Conservation (phyloP, 768 basidiomycete genomes). For the Suillus clintonianus region DNA sequence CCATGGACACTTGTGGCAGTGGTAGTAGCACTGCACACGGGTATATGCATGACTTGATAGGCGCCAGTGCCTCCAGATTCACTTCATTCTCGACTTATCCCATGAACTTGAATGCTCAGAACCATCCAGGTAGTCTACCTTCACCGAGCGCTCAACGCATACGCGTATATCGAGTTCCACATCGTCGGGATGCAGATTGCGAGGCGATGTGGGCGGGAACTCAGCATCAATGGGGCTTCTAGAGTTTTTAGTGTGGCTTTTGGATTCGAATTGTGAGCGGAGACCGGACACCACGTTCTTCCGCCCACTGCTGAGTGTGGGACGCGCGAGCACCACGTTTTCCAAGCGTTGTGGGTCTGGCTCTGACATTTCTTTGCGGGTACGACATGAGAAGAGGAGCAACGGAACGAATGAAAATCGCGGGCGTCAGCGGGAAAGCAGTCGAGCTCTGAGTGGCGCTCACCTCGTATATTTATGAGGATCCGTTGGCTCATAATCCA, state of each 20-base stretch:
- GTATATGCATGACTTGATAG: neutral
- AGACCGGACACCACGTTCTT: conserved; percentile 20
- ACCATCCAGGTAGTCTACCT: conserved; percentile 26
- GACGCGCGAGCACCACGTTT: neutral
- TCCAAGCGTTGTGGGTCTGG: neutral
- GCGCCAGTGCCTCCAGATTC: neutral
- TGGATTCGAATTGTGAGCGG: conserved; percentile 25
- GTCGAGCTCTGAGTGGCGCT: neutral
- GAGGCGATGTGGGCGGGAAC: conserved; percentile 12
- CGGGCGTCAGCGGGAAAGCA: neutral
- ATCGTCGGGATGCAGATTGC: conserved; percentile 10
- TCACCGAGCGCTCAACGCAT: conserved; percentile 30
- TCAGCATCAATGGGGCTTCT: conserved; percentile 22
- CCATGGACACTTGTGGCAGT: neutral
- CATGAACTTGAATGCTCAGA: conserved; percentile 14
- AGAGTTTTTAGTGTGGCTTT: conserved; percentile 5
- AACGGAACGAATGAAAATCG: neutral
- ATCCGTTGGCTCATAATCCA: neutral
- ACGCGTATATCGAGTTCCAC: conserved; percentile 33
- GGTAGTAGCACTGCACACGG: neutral
- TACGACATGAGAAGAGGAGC: neutral
- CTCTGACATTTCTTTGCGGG: neutral
- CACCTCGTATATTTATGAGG: neutral
- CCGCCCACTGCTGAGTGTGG: conserved; percentile 7
- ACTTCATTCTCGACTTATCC: conserved; percentile 11